These are phyloP conservation scores for Ceratobasidium sp. DNA, from an alignment of 1,284 basidiomycete species.

Conservation along the genomic window DNA sequence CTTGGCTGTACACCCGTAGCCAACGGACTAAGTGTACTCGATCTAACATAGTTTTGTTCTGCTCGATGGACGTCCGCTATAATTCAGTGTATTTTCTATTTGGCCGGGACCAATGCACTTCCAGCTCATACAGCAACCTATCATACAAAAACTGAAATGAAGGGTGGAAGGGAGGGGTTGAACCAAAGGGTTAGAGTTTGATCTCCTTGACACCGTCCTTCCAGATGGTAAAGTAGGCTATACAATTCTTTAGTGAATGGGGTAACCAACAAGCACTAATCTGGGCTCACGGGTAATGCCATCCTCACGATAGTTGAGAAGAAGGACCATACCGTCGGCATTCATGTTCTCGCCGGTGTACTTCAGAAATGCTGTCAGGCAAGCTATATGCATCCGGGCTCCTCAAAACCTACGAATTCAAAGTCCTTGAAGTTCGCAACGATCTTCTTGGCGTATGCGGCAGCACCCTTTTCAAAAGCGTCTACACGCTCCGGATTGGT, in stretches of 20 bases:
- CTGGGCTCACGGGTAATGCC: conserved; percentile 76
- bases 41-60: not conserved
- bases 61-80: not conserved
- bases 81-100: conserved; percentile 14
- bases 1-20: not conserved
- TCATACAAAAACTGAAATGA: conserved; percentile 17
- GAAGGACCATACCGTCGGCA: conserved; percentile 88
- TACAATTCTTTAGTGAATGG: conserved; percentile 41
- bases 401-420: conserved; percentile 77
- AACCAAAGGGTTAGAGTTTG: conserved; percentile 65
- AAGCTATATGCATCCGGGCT: not conserved
- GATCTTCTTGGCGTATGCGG: conserved; percentile 86
- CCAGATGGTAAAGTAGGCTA: conserved; percentile 95
- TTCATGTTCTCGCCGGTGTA: conserved; percentile 92
- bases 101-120: not conserved
- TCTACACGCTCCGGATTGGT: conserved; percentile 76
- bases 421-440: conserved; percentile 91
- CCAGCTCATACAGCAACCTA: not conserved
- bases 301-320: conserved; percentile 87
- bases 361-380: conserved; percentile 56
- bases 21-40: not conserved
- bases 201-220: conserved; percentile 87
- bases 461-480: conserved; percentile 88
- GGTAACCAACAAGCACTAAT: not conserved
- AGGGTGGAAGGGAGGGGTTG: not conserved